Base-by-base conservation (phyloP, 495 filamentous ascomycete genomes). In the Letharia lupina region DNA sequence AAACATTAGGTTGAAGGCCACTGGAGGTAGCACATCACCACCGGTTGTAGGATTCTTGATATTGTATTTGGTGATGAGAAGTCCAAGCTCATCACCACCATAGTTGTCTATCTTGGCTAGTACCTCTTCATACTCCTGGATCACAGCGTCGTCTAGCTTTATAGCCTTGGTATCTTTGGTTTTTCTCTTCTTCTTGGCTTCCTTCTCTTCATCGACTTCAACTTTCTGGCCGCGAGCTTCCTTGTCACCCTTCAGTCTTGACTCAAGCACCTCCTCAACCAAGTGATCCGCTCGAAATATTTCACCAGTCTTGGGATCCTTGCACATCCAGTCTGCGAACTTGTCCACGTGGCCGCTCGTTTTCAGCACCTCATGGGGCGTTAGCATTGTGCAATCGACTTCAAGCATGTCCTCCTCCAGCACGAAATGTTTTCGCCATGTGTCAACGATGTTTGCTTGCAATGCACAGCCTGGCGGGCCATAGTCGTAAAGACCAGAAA, bases 241-340 rank as follows among this genome's bases (percentile, higher is more conserved):
- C 77, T 90, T 89, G 77, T 92, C 85, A 59, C 87, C 88, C 77
- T 90, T 91, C 60, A 98, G 77, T 35, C 94, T 82, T 41, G 81
- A 75, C 79, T 96, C 92, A 33, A 98, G 83, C 39, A 96, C 86
- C 71, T 96, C 92, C 79, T 98, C 91, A 45, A 98, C 91, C 69
- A 98, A 81, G 78, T 98, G 94, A 74, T 98, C 94, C 40, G 94
- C 92, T 67, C 94, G 85, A 75, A 97, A 87, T 66, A 97, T 95
- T 79, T 98, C 95, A 72, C 94, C 94, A 70, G 88, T 94, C 80
- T 96, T 94, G 62, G 92, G 91, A 75, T 98, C 94, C 77, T 97
- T 97, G 86, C 91, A 96, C 93, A 97, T 96, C 91, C 91, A 97
- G 75, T 98, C 95, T 70, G 91, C 89, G 75, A 98, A 98, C 76